A percentile compares a stretch with the other conserved stretches of the same genome.
Conservation (phyloP, 192 early-diverging fungal species). For the Linnemannia elongata region DNA sequence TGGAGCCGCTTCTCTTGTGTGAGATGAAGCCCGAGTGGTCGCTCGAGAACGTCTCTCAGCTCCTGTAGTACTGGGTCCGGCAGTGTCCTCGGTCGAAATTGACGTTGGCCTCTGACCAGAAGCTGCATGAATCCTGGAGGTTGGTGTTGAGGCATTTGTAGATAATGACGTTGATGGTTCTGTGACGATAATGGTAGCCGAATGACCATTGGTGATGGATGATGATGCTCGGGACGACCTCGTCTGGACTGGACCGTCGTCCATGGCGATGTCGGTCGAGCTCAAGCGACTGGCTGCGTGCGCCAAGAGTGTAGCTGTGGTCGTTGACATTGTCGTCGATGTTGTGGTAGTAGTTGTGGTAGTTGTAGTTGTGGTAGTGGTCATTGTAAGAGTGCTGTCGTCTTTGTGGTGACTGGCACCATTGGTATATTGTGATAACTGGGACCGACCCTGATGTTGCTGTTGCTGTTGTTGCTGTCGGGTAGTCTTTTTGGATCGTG, state of each 20-base stretch:
- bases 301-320: constrained; percentile 7
- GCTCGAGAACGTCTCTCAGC: constrained; percentile 34
- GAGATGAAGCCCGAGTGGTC: constrained; percentile 41
- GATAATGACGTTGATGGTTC: constrained; percentile 7
- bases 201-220: constrained; percentile 1
- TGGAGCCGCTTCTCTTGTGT: constrained; percentile 29
- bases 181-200: constrained; percentile 11
- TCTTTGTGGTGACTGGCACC: constrained; percentile 8
- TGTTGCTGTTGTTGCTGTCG: constrained; percentile 46
- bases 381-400: background rate
- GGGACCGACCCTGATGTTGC: constrained; percentile 18
- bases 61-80: background rate
- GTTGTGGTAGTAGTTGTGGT: background rate
- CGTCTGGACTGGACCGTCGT: constrained; percentile 36
- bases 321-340: constrained; percentile 15
- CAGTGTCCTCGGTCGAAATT: constrained; percentile 15
- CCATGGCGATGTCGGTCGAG: constrained; percentile 23
- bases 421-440: constrained; percentile 42
- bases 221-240: constrained; percentile 31
- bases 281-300: background rate
- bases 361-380: constrained; percentile 10
- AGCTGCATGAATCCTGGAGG: constrained; percentile 7
- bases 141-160: background rate
- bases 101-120: constrained; percentile 34
- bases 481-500: constrained; percentile 38